phyloP scores from a whole-genome alignment of 768 basidiomycete genomes.

The Brasilioporus rufonigricans region DNA sequence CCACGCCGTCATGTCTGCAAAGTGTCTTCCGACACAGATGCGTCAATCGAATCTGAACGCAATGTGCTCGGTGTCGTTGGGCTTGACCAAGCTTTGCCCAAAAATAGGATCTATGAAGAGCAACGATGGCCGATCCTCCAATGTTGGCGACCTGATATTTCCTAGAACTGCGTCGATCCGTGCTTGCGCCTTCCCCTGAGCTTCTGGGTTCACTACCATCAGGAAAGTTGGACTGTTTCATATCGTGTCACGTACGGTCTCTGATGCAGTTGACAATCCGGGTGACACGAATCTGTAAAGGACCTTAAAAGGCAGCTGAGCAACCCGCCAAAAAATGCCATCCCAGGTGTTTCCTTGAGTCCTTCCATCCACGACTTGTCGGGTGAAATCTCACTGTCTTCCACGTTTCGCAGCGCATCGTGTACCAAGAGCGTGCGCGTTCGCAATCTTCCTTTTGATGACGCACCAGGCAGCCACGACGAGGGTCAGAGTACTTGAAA shows the following conservation, averaged over 20 bases:
- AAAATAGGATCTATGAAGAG: neutral
- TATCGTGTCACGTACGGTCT: neutral
- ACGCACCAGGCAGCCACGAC: neutral
- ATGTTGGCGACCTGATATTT: neutral
- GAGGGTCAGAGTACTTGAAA: neutral
- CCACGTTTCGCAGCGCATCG: neutral
- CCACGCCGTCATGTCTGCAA: constrained; percentile 4
- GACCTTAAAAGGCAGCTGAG: neutral
- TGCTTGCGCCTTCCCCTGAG: neutral
- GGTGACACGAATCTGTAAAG: neutral
- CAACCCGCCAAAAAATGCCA: neutral
- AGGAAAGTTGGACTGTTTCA: neutral
- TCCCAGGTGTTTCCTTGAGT: neutral
- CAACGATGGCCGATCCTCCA: neutral
- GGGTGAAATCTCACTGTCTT: neutral
- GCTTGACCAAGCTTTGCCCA: neutral
- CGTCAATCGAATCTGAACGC: constrained; percentile 21
- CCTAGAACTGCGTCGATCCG: neutral
- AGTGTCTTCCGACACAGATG: constrained; percentile 14
- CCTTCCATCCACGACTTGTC: neutral
- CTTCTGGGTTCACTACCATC: neutral
- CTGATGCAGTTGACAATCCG: neutral
- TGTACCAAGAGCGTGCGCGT: neutral
- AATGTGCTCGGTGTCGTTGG: neutral
- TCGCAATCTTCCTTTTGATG: neutral